A percentile compares a stretch with the other conserved stretches of the same genome.
These are phyloP conservation scores for Grigorovia transvaalensis DNA, from an alignment of 805 yeast species.

Conservation along the genomic window DNA sequence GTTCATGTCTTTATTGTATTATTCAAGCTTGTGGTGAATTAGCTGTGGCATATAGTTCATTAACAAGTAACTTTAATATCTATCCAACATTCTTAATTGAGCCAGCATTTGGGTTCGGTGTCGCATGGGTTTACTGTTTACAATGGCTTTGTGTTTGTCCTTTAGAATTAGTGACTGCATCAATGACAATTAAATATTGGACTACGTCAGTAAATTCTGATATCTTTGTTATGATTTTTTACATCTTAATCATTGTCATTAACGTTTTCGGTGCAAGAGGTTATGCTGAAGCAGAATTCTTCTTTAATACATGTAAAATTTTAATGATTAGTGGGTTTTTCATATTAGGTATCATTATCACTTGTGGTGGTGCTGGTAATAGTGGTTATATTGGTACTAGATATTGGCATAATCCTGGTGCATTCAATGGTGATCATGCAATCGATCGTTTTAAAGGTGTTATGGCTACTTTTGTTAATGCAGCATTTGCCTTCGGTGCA, in stretches of 20 bases:
- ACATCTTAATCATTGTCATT: conserved; percentile 37
- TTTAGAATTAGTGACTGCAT: conserved; percentile 54
- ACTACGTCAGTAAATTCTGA: conserved; percentile 39
- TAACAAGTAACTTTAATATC: conserved; percentile 50
- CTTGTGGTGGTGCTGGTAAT: conserved; percentile 47
- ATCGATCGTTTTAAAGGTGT: conserved; percentile 49
- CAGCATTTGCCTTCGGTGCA: conserved; percentile 60
- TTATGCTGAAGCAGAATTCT: conserved; percentile 60
- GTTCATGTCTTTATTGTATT: conserved; percentile 49
- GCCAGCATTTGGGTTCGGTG: conserved; percentile 60
- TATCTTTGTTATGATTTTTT: conserved; percentile 49
- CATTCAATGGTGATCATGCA: conserved; percentile 37
- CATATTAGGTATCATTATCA: conserved; percentile 45
- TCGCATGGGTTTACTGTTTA: conserved; percentile 61
- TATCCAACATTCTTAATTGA: conserved; percentile 55
- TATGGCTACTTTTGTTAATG: conserved; percentile 51
- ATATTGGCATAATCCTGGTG: conserved; percentile 55
- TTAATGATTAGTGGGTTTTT: conserved; percentile 50
- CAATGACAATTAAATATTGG: conserved; percentile 49
- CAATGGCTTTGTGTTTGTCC: conserved; percentile 60
- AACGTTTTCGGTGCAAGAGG: conserved; percentile 48
- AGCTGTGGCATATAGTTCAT: conserved; percentile 54
- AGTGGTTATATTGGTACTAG: conserved; percentile 46
- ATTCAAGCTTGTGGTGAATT: conserved; percentile 58
- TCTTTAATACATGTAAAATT: conserved; percentile 48